Percentiles rank a stretch among this genome's conserved stretches.
Conservation (phyloP, 768 basidiomycete genomes). For the Erythrobasidium yunnanense region DNA sequence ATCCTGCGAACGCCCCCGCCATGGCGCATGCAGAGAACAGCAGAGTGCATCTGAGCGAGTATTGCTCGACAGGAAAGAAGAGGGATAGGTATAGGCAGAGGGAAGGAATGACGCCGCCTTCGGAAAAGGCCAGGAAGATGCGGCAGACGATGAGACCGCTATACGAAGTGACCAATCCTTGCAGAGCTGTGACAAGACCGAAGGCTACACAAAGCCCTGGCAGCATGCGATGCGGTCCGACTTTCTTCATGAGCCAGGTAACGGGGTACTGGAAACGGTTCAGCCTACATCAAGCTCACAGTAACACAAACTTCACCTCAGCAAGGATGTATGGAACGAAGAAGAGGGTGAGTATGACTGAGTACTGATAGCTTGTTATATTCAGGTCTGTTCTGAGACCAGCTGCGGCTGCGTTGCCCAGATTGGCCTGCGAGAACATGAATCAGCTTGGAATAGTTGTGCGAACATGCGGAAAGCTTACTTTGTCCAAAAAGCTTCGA, state of each 20-base stretch:
- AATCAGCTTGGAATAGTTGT: not conserved
- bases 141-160: conserved; percentile 5
- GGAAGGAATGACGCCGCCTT: conserved; percentile 11
- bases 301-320: no score
- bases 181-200: conserved; percentile 9
- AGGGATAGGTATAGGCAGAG: not conserved
- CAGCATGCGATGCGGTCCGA: conserved; percentile 15
- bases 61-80: conserved; percentile 1
- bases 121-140: not conserved
- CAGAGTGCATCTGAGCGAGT: conserved; percentile 7
- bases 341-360: not conserved
- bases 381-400: not conserved
- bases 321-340: conserved; percentile 14
- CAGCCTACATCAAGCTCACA: no score
- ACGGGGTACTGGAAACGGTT: no score
- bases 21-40: conserved; percentile 7
- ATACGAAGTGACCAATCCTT: conserved; percentile 3
- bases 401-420: conserved; percentile 2
- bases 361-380: not conserved
- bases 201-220: conserved; percentile 1
- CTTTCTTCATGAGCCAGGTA: not conserved
- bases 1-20: conserved; percentile 11
- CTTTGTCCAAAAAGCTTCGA: conserved; percentile 4
- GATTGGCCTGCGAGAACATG: not conserved
- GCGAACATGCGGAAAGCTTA: not conserved